phyloP scores from a whole-genome alignment of 2,329 filamentous ascomycete genomes.

The Fonsecaea monophora region DNA sequence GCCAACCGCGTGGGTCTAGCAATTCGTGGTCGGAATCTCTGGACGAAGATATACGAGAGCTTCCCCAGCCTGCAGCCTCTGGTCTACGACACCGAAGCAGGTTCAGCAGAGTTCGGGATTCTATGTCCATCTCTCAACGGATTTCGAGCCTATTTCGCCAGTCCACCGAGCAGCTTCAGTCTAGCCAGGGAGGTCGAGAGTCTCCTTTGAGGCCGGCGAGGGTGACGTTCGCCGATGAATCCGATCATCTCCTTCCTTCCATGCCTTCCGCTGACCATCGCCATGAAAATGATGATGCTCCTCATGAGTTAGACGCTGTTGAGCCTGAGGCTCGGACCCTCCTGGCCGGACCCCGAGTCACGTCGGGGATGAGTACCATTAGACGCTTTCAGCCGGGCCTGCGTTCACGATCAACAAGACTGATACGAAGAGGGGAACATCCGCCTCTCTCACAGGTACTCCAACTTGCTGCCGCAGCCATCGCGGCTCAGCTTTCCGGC shows the following conservation, averaged over 20 bases:
- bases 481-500: conserved; percentile 70
- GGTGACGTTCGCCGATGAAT: conserved; percentile 44
- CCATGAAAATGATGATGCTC: conserved; percentile 49
- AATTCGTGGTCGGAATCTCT: conserved; percentile 40
- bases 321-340: conserved; percentile 48
- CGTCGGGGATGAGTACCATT: conserved; percentile 44
- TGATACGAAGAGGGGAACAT: conserved; percentile 65
- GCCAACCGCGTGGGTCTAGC: conserved; percentile 41
- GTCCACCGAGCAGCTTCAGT: conserved; percentile 40
- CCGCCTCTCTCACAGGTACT: conserved; percentile 67
- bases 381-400: conserved; percentile 52
- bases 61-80: conserved; percentile 35
- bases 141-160: conserved; percentile 54
- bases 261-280: conserved; percentile 50
- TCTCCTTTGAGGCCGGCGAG: conserved; percentile 44
- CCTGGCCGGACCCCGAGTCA: conserved; percentile 42
- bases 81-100: conserved; percentile 42
- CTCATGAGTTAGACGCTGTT: conserved; percentile 51
- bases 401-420: conserved; percentile 61
- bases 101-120: conserved; percentile 53
- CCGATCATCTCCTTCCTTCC: conserved; percentile 46
- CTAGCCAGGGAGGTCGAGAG: conserved; percentile 40
- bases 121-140: conserved; percentile 49
- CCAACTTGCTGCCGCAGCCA: conserved; percentile 68
- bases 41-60: conserved; percentile 40